Evolutionary conservation across 768 basidiomycete species (phyloP), one percentile per base, ranked within the genome.

Genomic region (Pholiota conissans): DNA sequence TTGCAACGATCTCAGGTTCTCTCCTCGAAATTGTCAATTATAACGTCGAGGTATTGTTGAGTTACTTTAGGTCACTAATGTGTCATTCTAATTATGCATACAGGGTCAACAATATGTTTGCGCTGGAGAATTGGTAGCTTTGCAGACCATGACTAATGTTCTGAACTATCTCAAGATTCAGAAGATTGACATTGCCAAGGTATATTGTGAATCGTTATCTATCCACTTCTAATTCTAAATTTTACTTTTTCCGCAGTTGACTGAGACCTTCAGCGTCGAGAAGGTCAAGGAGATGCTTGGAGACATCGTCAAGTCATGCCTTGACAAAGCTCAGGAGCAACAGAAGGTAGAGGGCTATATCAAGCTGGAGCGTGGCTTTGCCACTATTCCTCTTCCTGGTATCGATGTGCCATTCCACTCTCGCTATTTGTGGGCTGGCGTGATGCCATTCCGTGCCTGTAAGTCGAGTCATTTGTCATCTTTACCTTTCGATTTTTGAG

Each of bases 371-470:
- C 91, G 97, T 65, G 97, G 97, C 7, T 97, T 95, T 65, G 96
- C 96, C 0, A 95, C 94, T 18, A 95, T 95, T 57, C 94, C 93
- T 39, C 82, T 96, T 35, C 93, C 95, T 35, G 96, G 96, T 60
- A 98, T 99, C 65, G 97, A 98, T 66, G 97, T 99, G 1, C 97
- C 97, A 3, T 99, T 99, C 91, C 97, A 99, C 73, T 98, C 97
- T 3, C 90, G 95, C 58, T 99, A 98, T 74, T 84, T 99, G 35
- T 99, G 97, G 97, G 95, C 95, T 14, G 95, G 95, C 69, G 95
- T 97, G 27, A 82, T 96, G 87, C 93, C 95, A 9, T 96, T 97
- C 91, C 87, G 95, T 64, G 92, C 93, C 56, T 97, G 91, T 94
- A 69, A 75, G 91, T 83, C 22, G 50, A n/a, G n/a, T n/a, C n/a